Base-by-base conservation (phyloP, 2,329 filamentous ascomycete species). In the Nothopassalora personata region DNA sequence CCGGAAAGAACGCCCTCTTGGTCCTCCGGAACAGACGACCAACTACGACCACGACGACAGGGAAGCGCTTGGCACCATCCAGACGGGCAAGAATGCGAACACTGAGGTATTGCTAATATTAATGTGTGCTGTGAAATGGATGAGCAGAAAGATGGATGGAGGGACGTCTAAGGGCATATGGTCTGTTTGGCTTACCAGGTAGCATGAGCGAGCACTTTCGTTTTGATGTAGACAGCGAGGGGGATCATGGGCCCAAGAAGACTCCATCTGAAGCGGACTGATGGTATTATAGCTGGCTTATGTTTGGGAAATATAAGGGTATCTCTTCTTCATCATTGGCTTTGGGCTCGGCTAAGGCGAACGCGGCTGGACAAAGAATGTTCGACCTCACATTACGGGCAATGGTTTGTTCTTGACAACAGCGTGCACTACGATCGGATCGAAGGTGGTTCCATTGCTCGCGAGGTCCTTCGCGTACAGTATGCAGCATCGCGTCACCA, bases 61-160 rank as follows among this genome's bases (percentile, higher is more conserved):
- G 13, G 43, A 18, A 28, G 2, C 28, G 34, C 46, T 52, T 57
- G 57, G 45, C 19, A 31, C 18, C 19, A 36, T 23, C 36, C 52
- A 13, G 28, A 30, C n/a, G 9, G 47, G n/a, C 43, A 18, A 57
- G 33, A 46, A 43, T 19, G 15, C 39, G 36, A 18, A 53, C 30
- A 45, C 54, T n/a, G 13, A 23, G 39, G 54, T 48, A 60, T 54
- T 54, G 50, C 48, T 56, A 59, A 59, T 56, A 53, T 43, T 67
- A 66, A 66, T 65, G 61, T 66, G 59, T 64, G 59, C 54, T 64
- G 61, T 59, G 51, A 63, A 63, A 58, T 58, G 61, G 34, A 50
- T 30, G 47, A 53, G 49, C 48, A 46, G 43, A 48, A 53, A 53
- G 48, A 50, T 36, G 39, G 36, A 6, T 23, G 23, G 23, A 23